These are phyloP conservation scores for Fusarium pilosicola DNA, from an alignment of 2,329 filamentous ascomycete genomes.

Conservation along the genomic window DNA sequence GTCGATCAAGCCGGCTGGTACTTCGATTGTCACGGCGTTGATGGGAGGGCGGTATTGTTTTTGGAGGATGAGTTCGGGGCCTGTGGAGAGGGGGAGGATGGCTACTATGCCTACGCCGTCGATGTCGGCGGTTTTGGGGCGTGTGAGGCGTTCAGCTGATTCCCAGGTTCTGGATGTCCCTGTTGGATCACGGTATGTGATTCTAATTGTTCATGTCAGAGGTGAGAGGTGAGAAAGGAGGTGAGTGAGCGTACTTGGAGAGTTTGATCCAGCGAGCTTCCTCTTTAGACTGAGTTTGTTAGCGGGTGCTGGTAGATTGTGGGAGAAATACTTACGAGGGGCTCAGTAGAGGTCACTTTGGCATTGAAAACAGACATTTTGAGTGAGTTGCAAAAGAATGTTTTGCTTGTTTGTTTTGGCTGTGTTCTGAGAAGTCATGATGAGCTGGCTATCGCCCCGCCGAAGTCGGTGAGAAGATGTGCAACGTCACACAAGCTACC, in stretches of 20 bases:
- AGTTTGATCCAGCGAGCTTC: constrained; percentile 71
- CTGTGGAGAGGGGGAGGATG: constrained; percentile 66
- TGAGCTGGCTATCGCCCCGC: constrained; percentile 12
- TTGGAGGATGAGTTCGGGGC: constrained; percentile 69
- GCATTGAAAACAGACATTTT: constrained; percentile 56
- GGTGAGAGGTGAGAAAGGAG: neutral
- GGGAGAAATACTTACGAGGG: constrained; percentile 51
- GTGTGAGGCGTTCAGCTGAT: constrained; percentile 75
- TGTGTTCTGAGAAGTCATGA: constrained; percentile 7
- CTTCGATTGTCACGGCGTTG: constrained; percentile 68
- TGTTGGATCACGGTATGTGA: constrained; percentile 71
- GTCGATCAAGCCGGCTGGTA: constrained; percentile 73
- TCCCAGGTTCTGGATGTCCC: constrained; percentile 74
- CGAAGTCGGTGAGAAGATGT: constrained; percentile 29
- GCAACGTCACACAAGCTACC: constrained; percentile 29
- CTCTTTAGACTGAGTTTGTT: constrained; percentile 52
- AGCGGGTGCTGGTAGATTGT: neutral
- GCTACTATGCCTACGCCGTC: constrained; percentile 80
- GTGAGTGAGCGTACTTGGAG: constrained; percentile 57
- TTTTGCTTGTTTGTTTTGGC: neutral
- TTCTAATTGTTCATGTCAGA: constrained; percentile 51
- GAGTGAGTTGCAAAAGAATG: neutral
- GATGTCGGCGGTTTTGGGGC: constrained; percentile 68
- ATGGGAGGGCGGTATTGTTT: constrained; percentile 74
- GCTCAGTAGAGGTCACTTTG: constrained; percentile 56